Percentiles rank a stretch among this genome's conserved stretches.
phyloP scores from a whole-genome alignment of 2,329 filamentous ascomycete species.

The Colletotrichum abscissum region DNA sequence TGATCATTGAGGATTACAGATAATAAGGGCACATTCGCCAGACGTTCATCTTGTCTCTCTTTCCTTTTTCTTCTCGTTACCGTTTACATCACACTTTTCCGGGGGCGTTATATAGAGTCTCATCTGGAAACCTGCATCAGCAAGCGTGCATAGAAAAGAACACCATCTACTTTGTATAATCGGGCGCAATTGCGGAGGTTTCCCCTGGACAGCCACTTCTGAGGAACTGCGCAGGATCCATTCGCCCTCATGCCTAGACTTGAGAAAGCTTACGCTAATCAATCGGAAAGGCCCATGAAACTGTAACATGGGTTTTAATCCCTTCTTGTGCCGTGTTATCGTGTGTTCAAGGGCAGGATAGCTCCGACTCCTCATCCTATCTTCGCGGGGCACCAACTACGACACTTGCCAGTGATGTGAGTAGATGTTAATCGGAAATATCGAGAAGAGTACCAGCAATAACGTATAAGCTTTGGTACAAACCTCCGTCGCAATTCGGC shows the following conservation, averaged over 20 bases:
- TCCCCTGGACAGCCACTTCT: background rate
- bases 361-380: background rate
- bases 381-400: background rate
- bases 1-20: slow-evolving; percentile 11
- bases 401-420: background rate
- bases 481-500: no score
- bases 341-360: background rate
- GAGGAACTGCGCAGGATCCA: background rate
- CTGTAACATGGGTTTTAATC: background rate
- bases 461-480: no score
- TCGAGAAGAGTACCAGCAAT: background rate
- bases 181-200: background rate
- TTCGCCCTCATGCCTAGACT: background rate
- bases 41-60: background rate
- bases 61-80: background rate
- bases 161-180: background rate
- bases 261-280: background rate
- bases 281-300: background rate
- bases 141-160: background rate
- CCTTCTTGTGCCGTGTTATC: background rate
- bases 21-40: background rate
- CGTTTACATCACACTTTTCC: background rate
- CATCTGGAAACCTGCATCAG: background rate
- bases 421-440: background rate
- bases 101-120: background rate